Conservation (phyloP, 345 rosid genomes). For the Aquilaria sinensis region DNA sequence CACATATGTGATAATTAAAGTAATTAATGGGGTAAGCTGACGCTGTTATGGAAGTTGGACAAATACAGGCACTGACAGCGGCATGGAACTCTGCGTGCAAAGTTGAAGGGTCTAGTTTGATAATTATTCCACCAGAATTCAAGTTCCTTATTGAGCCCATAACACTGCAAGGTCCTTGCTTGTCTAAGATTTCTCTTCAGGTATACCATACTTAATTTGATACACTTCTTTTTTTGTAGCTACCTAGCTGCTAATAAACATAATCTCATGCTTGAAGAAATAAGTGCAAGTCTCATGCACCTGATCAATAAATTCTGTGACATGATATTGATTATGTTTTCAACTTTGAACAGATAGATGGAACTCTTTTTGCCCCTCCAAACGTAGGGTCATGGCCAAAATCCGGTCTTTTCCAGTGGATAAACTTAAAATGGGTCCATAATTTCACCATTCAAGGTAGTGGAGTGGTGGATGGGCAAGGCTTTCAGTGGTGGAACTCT, state of each 20-base stretch:
- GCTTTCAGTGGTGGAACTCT: constrained; percentile 71
- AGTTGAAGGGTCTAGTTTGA: constrained; percentile 34
- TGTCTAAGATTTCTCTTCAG: constrained; percentile 52
- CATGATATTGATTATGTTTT: no score
- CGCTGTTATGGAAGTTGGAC: no score
- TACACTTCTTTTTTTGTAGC: constrained; percentile 6
- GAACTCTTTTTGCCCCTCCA: constrained; percentile 60
- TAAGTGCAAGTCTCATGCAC: constrained; percentile 1
- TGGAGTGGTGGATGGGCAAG: constrained; percentile 77
- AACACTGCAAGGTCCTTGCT: constrained; percentile 63
- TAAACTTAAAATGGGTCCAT: constrained; percentile 77
- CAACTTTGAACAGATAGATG: constrained; percentile 52
- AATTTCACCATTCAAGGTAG: constrained; percentile 66
- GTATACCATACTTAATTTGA: constrained; percentile 21
- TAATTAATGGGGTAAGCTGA: not conserved
- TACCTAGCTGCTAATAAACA: not conserved
- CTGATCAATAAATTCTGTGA: no score
- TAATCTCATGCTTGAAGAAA: not conserved
- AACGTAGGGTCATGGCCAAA: constrained; percentile 62
- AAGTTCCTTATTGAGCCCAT: constrained; percentile 43
- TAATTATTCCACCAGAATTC: constrained; percentile 35
- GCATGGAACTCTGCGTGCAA: constrained; percentile 68
- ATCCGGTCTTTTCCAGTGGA: constrained; percentile 70
- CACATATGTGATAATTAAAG: not conserved
- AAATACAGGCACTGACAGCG: constrained; percentile 35